A percentile compares a stretch with the other conserved stretches of the same genome.
Conservation (phyloP, 257 asterid species). For the Solanum pennellii region DNA sequence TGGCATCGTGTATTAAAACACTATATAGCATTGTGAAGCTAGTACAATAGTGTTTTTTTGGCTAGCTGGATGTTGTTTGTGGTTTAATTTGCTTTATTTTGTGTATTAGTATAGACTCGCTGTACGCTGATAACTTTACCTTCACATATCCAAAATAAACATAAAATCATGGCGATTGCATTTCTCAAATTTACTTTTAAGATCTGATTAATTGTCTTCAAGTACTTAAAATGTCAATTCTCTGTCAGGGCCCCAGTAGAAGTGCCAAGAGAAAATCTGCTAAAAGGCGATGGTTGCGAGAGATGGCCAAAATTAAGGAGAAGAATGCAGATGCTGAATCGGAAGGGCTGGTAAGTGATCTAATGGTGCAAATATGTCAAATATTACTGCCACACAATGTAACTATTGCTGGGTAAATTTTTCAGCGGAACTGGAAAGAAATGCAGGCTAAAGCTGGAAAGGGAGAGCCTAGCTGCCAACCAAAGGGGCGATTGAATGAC, state of each 20-base stretch:
- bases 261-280: slow-evolving; percentile 59
- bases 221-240: background rate
- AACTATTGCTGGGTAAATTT: slow-evolving; percentile 7
- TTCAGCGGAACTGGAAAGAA: slow-evolving; percentile 71
- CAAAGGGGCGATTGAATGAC: slow-evolving; percentile 25
- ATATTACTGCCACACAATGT: background rate
- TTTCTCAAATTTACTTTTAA: background rate
- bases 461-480: slow-evolving; percentile 21
- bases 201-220: background rate
- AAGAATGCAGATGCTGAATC: slow-evolving; percentile 39
- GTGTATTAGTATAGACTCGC: background rate
- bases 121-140: background rate
- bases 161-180: background rate
- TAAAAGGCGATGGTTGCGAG: slow-evolving; percentile 61
- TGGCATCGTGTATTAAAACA: background rate
- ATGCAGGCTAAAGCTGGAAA: slow-evolving; percentile 39
- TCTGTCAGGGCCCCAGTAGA: slow-evolving; percentile 62
- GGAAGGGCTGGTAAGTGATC: slow-evolving; percentile 55
- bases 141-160: background rate
- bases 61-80: background rate
- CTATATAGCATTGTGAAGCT: background rate
- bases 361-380: background rate
- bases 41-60: background rate
- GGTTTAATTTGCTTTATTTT: background rate
- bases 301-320: slow-evolving; percentile 72